Evolutionary conservation across 2,329 filamentous ascomycete species (phyloP).

Genomic region (Drechmeria coniospora): DNA sequence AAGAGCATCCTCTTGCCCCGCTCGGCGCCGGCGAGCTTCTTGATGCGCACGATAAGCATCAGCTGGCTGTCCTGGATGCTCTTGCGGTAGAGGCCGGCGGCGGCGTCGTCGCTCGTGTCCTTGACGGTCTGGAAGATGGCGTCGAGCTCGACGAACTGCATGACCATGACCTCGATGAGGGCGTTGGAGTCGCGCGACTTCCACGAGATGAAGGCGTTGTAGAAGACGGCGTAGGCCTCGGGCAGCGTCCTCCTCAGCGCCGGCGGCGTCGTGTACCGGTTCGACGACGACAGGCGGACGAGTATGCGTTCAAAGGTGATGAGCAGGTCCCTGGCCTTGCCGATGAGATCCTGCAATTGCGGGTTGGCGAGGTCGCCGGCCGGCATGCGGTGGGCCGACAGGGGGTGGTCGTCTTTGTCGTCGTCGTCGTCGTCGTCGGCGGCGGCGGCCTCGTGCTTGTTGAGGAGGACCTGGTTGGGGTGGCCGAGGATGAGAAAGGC

Average conservation of each 20-base stretch:
- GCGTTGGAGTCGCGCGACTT: constrained; percentile 67
- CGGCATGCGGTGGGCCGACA: constrained; percentile 17
- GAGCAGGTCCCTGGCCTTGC: constrained; percentile 62
- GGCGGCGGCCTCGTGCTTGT: constrained; percentile 44
- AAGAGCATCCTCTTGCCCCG: constrained; percentile 58
- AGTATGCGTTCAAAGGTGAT: constrained; percentile 65
- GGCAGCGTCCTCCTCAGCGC: constrained; percentile 47
- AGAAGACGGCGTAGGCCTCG: constrained; percentile 57
- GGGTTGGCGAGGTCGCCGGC: constrained; percentile 40
- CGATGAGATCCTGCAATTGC: constrained; percentile 54
- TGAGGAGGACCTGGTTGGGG: constrained; percentile 61
- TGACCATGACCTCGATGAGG: constrained; percentile 70
- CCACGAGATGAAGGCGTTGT: constrained; percentile 70
- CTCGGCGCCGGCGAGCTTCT: constrained; percentile 57
- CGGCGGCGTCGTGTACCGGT: constrained; percentile 51
- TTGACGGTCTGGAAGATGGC: constrained; percentile 74
- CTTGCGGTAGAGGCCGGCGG: constrained; percentile 60
- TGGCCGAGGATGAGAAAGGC: constrained; percentile 69
- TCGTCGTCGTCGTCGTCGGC: constrained; percentile 37
- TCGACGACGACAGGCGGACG: constrained; percentile 47
- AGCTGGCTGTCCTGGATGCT: constrained; percentile 72
- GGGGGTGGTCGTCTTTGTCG: constrained; percentile 33
- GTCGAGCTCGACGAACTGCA: constrained; percentile 72
- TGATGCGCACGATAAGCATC: constrained; percentile 64
- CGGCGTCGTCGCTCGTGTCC: constrained; percentile 56